Conservation (phyloP, 2,329 filamentous ascomycete species). For the Aspergillus piperis region DNA sequence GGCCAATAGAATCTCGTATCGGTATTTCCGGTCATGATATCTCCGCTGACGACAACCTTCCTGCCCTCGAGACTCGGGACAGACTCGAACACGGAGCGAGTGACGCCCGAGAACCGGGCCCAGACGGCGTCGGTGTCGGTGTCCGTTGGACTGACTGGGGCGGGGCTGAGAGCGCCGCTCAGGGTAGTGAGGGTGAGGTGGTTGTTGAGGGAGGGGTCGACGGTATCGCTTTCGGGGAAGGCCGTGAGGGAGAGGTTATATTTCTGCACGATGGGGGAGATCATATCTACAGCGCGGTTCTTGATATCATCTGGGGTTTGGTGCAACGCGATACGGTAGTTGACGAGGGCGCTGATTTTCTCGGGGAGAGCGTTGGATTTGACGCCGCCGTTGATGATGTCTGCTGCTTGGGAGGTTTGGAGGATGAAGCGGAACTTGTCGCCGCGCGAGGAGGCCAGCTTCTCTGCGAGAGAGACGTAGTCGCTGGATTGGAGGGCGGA, state of each 20-base stretch:
- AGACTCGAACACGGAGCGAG: constrained; percentile 45
- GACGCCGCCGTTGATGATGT: constrained; percentile 57
- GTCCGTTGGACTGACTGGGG: constrained; percentile 37
- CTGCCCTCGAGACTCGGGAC: constrained; percentile 31
- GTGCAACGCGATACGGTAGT: constrained; percentile 60
- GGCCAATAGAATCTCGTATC: constrained; percentile 57
- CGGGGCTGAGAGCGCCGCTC: constrained; percentile 32
- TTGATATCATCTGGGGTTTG: constrained; percentile 51
- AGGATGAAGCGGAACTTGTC: constrained; percentile 53
- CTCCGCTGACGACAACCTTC: constrained; percentile 45
- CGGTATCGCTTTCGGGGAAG: constrained; percentile 40
- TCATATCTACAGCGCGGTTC: constrained; percentile 49
- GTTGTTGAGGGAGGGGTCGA: constrained; percentile 23
- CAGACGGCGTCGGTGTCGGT: constrained; percentile 33
- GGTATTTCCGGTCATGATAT: constrained; percentile 57
- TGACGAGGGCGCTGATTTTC: constrained; percentile 54
- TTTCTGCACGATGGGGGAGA: constrained; percentile 50
- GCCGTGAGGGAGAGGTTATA: constrained; percentile 52
- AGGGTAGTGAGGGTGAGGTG: constrained; percentile 36
- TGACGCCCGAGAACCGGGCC: constrained; percentile 42
- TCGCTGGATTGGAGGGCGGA: constrained; percentile 49
- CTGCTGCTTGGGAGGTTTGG: constrained; percentile 60
- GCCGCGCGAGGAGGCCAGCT: constrained; percentile 42
- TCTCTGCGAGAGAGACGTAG: constrained; percentile 44
- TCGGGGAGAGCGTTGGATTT: constrained; percentile 63